Evolutionary conservation across 2,329 filamentous ascomycete genomes (phyloP).

Genomic region (Byssothecium circinans): DNA sequence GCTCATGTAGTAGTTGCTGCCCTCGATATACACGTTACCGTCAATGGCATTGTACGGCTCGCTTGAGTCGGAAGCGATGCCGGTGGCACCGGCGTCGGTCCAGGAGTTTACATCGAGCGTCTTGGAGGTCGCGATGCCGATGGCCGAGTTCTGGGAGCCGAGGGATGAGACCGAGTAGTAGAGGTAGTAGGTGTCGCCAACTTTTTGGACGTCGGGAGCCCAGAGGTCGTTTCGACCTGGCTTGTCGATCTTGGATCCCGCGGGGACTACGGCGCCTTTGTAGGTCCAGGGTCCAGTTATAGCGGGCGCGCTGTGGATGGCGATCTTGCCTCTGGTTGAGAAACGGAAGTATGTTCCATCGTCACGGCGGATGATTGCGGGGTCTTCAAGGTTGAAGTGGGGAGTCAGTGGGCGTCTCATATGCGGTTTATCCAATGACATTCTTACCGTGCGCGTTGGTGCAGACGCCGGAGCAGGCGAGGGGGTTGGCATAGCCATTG

Average conservation of each 20-base stretch:
- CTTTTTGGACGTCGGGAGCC: slow-evolving; percentile 64
- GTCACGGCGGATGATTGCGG: slow-evolving; percentile 49
- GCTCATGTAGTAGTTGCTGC: slow-evolving; percentile 54
- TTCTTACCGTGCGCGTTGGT: slow-evolving; percentile 53
- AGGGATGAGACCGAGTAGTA: slow-evolving; percentile 68
- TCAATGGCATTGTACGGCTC: slow-evolving; percentile 58
- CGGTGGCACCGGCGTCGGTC: slow-evolving; percentile 61
- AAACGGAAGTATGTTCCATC: slow-evolving; percentile 58
- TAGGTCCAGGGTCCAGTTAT: slow-evolving; percentile 56
- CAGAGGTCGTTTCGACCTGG: slow-evolving; percentile 54
- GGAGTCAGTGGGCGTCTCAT: too few relatives aligned
- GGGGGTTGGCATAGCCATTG: slow-evolving; percentile 44
- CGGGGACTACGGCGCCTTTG: slow-evolving; percentile 50
- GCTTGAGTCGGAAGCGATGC: slow-evolving; percentile 48
- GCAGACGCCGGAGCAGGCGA: slow-evolving; percentile 47
- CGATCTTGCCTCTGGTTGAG: slow-evolving; percentile 54
- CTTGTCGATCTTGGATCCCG: slow-evolving; percentile 51
- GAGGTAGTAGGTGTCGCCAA: slow-evolving; percentile 63
- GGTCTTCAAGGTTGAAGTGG: too few relatives aligned
- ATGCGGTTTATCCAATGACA: too few relatives aligned
- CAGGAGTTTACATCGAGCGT: slow-evolving; percentile 57
- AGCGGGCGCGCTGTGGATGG: slow-evolving; percentile 51
- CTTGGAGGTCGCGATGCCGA: slow-evolving; percentile 59
- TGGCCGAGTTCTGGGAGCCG: slow-evolving; percentile 62
- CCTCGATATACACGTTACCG: slow-evolving; percentile 46